These are phyloP conservation scores for Pestalotiopsis sp. DNA, from an alignment of 2,329 filamentous ascomycete genomes.

Conservation along the genomic window DNA sequence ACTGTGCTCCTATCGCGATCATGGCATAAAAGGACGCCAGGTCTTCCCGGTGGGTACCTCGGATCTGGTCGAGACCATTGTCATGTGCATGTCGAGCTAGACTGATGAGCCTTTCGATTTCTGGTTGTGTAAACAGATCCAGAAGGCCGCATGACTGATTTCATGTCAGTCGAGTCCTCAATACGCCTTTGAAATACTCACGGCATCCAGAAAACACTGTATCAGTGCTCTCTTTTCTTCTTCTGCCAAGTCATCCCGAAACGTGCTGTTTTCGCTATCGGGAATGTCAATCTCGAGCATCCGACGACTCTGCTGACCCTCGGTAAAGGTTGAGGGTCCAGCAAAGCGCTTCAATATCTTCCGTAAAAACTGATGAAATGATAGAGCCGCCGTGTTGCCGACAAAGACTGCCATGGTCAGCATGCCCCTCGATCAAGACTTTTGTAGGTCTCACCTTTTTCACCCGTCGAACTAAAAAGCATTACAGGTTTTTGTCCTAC, in stretches of 20 bases:
- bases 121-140: constrained; percentile 11
- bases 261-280: neutral
- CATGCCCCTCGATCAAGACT: neutral
- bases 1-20: constrained; percentile 57
- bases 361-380: constrained; percentile 57
- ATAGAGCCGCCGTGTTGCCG: constrained; percentile 54
- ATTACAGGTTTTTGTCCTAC: constrained; percentile 26
- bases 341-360: constrained; percentile 51
- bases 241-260: constrained; percentile 2
- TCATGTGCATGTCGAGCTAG: constrained; percentile 12
- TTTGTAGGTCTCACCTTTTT: constrained; percentile 43
- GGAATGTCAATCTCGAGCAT: constrained; percentile 47
- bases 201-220: constrained; percentile 10
- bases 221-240: constrained; percentile 6
- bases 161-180: neutral
- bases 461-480: constrained; percentile 54
- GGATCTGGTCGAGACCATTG: constrained; percentile 4
- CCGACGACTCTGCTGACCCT: constrained; percentile 50
- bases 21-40: constrained; percentile 43
- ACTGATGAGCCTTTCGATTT: constrained; percentile 14
- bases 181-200: neutral
- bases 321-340: constrained; percentile 56
- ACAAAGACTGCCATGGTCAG: constrained; percentile 42
- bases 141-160: constrained; percentile 23
- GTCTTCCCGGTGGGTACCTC: constrained; percentile 26